Percentiles rank a stretch among this genome's conserved stretches.
phyloP scores from a whole-genome alignment of 192 early-diverging fungal genomes.

The Chytriomyces hyalinus region DNA sequence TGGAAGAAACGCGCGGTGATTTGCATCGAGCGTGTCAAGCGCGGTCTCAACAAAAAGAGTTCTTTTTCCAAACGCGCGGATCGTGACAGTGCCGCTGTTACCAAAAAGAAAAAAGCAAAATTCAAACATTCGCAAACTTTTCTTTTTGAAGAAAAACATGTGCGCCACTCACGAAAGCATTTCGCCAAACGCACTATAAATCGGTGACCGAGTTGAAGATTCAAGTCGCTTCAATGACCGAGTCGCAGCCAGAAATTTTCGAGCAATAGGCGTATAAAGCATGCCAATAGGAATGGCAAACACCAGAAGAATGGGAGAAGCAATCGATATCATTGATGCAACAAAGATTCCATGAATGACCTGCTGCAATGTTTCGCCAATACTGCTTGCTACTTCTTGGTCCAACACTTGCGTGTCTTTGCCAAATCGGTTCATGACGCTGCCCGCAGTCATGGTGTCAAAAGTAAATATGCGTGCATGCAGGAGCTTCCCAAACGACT shows the following conservation, averaged over 20 bases:
- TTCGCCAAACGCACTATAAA: slow-evolving; percentile 53
- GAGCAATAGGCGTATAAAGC: slow-evolving; percentile 80
- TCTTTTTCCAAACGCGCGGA: slow-evolving; percentile 44
- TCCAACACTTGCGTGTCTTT: slow-evolving; percentile 75
- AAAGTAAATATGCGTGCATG: slow-evolving; percentile 49
- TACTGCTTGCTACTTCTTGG: slow-evolving; percentile 43
- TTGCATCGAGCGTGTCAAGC: slow-evolving; percentile 57
- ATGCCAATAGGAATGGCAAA: slow-evolving; percentile 31
- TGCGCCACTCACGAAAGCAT: slow-evolving; percentile 21
- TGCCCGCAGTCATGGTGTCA: slow-evolving; percentile 45
- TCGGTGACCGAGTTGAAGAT: slow-evolving; percentile 64
- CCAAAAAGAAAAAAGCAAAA: neutral
- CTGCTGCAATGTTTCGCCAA: slow-evolving; percentile 39
- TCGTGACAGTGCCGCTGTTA: slow-evolving; percentile 42
- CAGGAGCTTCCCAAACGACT: slow-evolving; percentile 39
- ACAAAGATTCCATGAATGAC: slow-evolving; percentile 27
- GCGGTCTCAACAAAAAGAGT: slow-evolving; percentile 5
- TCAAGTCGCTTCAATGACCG: slow-evolving; percentile 69
- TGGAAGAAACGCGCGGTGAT: slow-evolving; percentile 87
- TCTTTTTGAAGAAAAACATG: neutral
- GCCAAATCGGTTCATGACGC: slow-evolving; percentile 80
- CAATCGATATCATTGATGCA: slow-evolving; percentile 20
- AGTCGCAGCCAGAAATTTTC: slow-evolving; percentile 49
- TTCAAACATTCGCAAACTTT: slow-evolving; percentile 17
- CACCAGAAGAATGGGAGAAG: slow-evolving; percentile 27